phyloP scores from a whole-genome alignment of 78 protist genomes.

The Dictyostelium discoideum region DNA sequence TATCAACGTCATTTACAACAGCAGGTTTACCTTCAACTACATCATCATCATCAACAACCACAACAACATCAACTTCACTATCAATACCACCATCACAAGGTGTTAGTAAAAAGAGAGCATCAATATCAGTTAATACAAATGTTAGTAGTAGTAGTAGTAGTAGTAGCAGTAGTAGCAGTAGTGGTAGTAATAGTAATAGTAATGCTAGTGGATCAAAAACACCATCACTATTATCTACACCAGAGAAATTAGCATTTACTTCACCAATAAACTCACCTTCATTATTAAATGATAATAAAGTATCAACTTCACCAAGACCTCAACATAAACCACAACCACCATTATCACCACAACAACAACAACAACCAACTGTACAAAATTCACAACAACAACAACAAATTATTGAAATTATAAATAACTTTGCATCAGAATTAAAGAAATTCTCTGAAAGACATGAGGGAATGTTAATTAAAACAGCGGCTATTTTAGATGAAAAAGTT shows the following conservation, averaged over 20 bases:
- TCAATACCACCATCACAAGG: not conserved
- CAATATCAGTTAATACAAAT: not conserved
- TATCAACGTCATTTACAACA: not conserved
- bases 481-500: slow-evolving; percentile 57
- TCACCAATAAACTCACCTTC: slow-evolving; percentile 5
- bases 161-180: not conserved
- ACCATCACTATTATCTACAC: slow-evolving; percentile 6
- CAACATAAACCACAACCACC: not conserved
- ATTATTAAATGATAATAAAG: not conserved
- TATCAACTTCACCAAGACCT: slow-evolving; percentile 7
- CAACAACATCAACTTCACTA: not conserved
- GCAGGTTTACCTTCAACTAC: not conserved
- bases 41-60: not conserved
- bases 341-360: not conserved
- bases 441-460: slow-evolving; percentile 41
- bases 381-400: not conserved
- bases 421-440: slow-evolving; percentile 31
- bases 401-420: slow-evolving; percentile 21
- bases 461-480: slow-evolving; percentile 43
- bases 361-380: not conserved
- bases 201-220: not conserved
- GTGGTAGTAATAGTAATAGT: not conserved
- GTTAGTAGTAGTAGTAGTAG: not conserved
- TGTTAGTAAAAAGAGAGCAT: not conserved
- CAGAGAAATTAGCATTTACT: not conserved